Base-by-base conservation (phyloP, 2,329 filamentous ascomycete species). In the Cordyceps sp. region DNA sequence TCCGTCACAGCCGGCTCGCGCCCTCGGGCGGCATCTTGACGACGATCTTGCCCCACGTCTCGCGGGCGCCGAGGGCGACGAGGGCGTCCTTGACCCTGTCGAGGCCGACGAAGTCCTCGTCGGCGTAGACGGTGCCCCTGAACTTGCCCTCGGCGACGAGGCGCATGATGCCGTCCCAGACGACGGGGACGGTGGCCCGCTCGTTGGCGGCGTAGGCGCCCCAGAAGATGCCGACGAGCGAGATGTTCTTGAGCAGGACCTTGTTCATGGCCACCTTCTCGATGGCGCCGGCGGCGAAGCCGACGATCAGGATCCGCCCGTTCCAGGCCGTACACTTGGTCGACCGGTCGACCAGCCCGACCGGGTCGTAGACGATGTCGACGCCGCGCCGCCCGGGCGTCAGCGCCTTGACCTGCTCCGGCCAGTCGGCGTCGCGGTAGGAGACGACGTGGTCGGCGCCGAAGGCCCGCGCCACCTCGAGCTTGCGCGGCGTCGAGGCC, bases 281-380 rank as follows among this genome's bases (percentile, higher is more conserved):
- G 42, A 94, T 93, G 31, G 63, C 65, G 23, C 57, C 57, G 2
- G 53, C 57, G 1, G 86, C 85, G 49, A 94, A 96, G 0, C 88
- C 88, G 42, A 96, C 77, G 5, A 96, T 73, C 27, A 94, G 58
- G 34, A 96, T 66, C 10, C 86, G 69, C 2, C 82, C 88, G 53
- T 93, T 93, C 86, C 85, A 96, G 4, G 84, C 80, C 4, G 79
- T 82, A 58, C 88, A 94, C 57, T 93, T 93, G 43, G 86, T 81
- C 43, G 77, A 84, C 49, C 74, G 69, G 42, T 92, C 84, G 31
- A 94, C 82, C 50, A 94, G 59, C 1, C 88, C 88, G 1, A 96
- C 88, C 10, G 88, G 85, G 53, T 96, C 88, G 58, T 84, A 96
- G 16, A 96, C 86, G 32, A 96, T 83, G 54, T 96, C 86, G 14